Evolutionary conservation across 2,329 filamentous ascomycete genomes (phyloP).

Genomic region (Aspergillus viridinutans): DNA sequence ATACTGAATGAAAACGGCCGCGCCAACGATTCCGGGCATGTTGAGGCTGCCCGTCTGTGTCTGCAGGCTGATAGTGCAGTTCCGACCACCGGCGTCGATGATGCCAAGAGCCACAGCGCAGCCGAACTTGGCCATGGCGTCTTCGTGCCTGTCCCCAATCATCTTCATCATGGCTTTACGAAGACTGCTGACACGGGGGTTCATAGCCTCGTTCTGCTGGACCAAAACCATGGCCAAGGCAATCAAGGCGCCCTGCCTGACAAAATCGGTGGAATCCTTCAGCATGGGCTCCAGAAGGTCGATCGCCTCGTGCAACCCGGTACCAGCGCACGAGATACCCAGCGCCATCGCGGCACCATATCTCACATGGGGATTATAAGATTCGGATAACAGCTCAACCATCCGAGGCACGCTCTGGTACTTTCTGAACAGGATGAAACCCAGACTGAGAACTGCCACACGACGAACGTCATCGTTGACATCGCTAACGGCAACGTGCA

Average conservation of each 20-base stretch:
- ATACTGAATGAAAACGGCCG: constrained; percentile 98
- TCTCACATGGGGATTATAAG: constrained; percentile 96
- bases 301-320: constrained; percentile 91
- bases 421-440: constrained; percentile 98
- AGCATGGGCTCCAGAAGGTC: constrained; percentile 98
- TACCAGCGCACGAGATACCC: constrained; percentile 95
- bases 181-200: constrained; percentile 87
- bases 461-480: constrained; percentile 96
- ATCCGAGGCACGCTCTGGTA: constrained; percentile 95
- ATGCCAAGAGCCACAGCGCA: constrained; percentile 91
- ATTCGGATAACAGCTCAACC: constrained; percentile 96
- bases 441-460: constrained; percentile 94
- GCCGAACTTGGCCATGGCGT: constrained; percentile 99
- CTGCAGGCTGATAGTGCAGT: constrained; percentile 96
- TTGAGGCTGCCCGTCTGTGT: constrained; percentile 98
- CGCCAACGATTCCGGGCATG: constrained; percentile 96
- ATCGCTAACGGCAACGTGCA: constrained; percentile 95
- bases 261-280: constrained; percentile 98
- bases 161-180: constrained; percentile 94
- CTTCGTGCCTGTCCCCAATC: constrained; percentile 89
- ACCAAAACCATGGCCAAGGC: constrained; percentile 96
- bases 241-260: constrained; percentile 92
- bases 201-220: constrained; percentile 99
- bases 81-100: constrained; percentile 94
- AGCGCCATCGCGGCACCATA: constrained; percentile 98